Conservation (phyloP, 306 rosid genomes). For the Fragaria nilgerrensis region DNA sequence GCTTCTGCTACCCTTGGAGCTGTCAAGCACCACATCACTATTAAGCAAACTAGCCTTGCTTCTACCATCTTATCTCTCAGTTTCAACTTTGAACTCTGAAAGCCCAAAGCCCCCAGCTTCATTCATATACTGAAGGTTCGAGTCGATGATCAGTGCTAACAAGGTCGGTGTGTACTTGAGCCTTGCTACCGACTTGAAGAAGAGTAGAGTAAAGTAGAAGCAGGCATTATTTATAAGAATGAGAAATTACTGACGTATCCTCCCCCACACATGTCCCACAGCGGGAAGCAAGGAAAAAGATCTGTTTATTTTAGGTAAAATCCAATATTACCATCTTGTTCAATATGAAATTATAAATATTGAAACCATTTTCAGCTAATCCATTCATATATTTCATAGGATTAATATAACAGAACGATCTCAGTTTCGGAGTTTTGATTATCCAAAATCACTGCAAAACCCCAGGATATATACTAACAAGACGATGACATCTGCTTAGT, state of each 20-base stretch:
- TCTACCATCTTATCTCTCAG: conserved; percentile 32
- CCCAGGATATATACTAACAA: no score
- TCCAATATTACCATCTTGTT: no score
- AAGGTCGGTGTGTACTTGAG: no score
- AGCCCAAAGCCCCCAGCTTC: neutral
- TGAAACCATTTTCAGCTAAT: no score
- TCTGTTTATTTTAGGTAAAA: no score
- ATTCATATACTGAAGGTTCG: neutral
- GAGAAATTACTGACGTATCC: neutral
- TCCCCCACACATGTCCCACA: neutral
- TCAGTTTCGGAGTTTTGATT: no score
- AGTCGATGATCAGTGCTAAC: neutral
- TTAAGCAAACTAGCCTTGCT: conserved; percentile 13
- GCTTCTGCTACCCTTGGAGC: conserved; percentile 48
- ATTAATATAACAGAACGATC: no score
- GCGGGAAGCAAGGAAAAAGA: neutral
- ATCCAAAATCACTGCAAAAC: no score
- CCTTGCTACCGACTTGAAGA: neutral
- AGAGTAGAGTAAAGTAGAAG: conserved; percentile 1
- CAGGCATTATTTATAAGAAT: neutral
- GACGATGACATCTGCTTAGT: neutral
- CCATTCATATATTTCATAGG: no score
- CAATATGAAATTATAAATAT: no score
- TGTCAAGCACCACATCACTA: conserved; percentile 29
- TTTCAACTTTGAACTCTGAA: neutral